A percentile compares a stretch with the other conserved stretches of the same genome.
Evolutionary conservation across 1,139 yeast species (phyloP).

Genomic region (Chernovozyma aurita): DNA sequence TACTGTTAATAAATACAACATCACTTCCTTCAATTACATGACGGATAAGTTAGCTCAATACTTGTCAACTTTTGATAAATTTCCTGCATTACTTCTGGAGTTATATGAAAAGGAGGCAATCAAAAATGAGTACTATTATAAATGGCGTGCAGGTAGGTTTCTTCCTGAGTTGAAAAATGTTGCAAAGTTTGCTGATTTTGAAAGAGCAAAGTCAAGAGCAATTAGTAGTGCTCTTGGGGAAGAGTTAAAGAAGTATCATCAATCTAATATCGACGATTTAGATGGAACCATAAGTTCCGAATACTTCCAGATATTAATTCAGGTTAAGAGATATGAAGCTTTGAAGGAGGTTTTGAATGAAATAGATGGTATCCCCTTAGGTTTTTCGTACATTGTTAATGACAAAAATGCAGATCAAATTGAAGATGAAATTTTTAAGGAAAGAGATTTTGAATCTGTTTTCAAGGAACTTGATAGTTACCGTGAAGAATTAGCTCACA

Average conservation of each 20-base stretch:
- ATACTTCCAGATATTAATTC: constrained; percentile 1
- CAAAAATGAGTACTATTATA: background rate
- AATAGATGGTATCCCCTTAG: background rate
- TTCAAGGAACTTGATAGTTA: constrained; percentile 8
- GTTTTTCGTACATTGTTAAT: background rate
- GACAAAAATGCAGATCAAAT: background rate
- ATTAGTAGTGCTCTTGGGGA: background rate
- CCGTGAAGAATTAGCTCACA: background rate
- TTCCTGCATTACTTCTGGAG: constrained; percentile 12
- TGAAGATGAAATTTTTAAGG: constrained; percentile 10
- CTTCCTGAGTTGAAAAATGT: constrained; percentile 13
- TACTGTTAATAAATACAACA: constrained; percentile 14
- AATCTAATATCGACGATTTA: background rate
- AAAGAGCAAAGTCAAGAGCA: background rate
- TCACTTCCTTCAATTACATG: constrained; percentile 20
- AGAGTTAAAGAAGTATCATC: background rate
- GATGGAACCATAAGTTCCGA: background rate
- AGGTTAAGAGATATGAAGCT: constrained; percentile 2
- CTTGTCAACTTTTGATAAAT: constrained; percentile 2
- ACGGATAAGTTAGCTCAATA: constrained; percentile 11
- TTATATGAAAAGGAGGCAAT: constrained; percentile 12
- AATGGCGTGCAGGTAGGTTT: constrained; percentile 8
- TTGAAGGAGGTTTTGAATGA: background rate
- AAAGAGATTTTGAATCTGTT: constrained; percentile 14
- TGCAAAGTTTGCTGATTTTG: constrained; percentile 11